Conservation (phyloP, 2,329 filamentous ascomycete species). For the Microdochium bolleyi region DNA sequence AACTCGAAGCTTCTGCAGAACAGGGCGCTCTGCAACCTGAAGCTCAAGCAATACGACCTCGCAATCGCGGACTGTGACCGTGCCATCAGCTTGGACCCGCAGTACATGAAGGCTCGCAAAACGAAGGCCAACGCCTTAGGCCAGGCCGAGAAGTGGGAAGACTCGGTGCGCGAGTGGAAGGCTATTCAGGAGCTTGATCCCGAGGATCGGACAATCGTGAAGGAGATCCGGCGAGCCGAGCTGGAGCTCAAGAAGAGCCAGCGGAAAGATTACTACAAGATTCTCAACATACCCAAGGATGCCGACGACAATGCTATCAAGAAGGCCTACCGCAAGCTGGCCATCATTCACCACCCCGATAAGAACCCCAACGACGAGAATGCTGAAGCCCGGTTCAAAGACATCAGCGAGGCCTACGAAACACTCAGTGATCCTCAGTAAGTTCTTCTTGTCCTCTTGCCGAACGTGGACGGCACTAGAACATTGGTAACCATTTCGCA, state of each 20-base stretch:
- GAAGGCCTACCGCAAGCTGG: conserved; percentile 92
- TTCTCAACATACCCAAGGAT: conserved; percentile 80
- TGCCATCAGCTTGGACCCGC: conserved; percentile 73
- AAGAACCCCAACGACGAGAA: conserved; percentile 86
- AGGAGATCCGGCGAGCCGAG: conserved; percentile 84
- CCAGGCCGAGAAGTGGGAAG: conserved; percentile 83
- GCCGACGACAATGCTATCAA: conserved; percentile 82
- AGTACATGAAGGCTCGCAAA: conserved; percentile 85
- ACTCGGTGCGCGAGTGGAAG: conserved; percentile 85
- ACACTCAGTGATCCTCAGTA: conserved; percentile 89
- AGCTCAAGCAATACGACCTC: conserved; percentile 74
- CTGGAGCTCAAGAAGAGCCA: conserved; percentile 96
- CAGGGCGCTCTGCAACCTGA: conserved; percentile 74
- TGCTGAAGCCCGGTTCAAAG: conserved; percentile 92
- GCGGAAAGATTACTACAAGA: conserved; percentile 98
- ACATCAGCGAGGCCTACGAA: conserved; percentile 95
- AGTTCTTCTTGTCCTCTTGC: conserved; percentile 25
- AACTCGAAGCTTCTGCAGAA: conserved; percentile 96
- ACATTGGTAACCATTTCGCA: conserved; percentile 22
- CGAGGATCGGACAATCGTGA: conserved; percentile 68
- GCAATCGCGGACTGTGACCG: conserved; percentile 82
- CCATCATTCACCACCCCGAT: conserved; percentile 91
- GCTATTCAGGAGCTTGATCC: conserved; percentile 75
- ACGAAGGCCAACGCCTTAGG: conserved; percentile 88
- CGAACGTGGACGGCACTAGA: not conserved